Evolutionary conservation across 352 stramenopile genomes (phyloP).

Genomic region (Phytophthora idaei): DNA sequence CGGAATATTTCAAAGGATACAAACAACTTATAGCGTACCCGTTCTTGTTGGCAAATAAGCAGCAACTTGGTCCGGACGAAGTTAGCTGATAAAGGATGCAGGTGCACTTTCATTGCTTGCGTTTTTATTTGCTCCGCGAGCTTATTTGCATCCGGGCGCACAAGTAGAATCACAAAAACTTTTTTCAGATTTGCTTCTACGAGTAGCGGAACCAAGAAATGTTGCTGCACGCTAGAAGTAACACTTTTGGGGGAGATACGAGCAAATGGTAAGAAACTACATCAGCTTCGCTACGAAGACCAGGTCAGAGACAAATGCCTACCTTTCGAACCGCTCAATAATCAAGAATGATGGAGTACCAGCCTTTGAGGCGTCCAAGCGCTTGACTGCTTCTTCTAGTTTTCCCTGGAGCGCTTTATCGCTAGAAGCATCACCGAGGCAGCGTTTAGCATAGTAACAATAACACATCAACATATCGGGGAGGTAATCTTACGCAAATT

Average conservation of each 20-base stretch:
- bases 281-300: neutral
- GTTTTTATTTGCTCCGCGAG: constrained; percentile 68
- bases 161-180: constrained; percentile 61
- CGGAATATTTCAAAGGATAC: neutral
- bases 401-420: constrained; percentile 24
- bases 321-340: constrained; percentile 71
- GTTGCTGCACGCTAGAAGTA: constrained; percentile 65
- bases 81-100: constrained; percentile 43
- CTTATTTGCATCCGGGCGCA: constrained; percentile 57
- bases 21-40: constrained; percentile 29
- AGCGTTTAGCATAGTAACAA: neutral
- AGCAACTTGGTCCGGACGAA: constrained; percentile 65
- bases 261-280: neutral
- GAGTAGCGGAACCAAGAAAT: constrained; percentile 60
- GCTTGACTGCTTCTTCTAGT: constrained; percentile 22
- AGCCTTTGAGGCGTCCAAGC: constrained; percentile 29
- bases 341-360: constrained; percentile 43
- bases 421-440: neutral
- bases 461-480: too few species aligned
- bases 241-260: constrained; percentile 34
- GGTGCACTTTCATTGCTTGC: constrained; percentile 42
- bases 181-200: constrained; percentile 52
- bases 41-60: constrained; percentile 49
- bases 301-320: neutral
- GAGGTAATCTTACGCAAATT: constrained; percentile 35